phyloP scores from a whole-genome alignment of 2,329 filamentous ascomycete species.

The Fusarium xylarioides region DNA sequence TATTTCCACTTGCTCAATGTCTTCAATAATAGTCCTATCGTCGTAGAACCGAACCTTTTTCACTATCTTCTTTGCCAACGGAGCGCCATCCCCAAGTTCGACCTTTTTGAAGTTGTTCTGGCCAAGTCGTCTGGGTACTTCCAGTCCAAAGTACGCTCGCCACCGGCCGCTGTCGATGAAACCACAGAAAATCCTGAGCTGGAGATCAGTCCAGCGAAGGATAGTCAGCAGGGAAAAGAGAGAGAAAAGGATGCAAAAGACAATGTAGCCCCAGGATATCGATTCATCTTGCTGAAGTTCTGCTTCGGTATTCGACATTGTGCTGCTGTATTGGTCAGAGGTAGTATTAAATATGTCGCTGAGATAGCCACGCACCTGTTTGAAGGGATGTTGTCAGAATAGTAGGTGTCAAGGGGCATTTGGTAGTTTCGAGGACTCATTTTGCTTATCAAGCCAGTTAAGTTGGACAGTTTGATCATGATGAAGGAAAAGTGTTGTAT shows the following conservation, averaged over 20 bases:
- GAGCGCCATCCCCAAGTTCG: background rate
- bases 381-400: background rate
- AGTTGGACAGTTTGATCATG: background rate
- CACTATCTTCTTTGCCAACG: background rate
- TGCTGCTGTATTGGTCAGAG: background rate
- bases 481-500: background rate
- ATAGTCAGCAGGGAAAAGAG: background rate
- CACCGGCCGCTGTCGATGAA: background rate
- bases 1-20: background rate
- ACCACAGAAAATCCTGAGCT: background rate
- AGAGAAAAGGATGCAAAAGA: background rate
- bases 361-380: background rate
- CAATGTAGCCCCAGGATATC: background rate
- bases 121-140: too few relatives aligned
- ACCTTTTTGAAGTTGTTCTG: background rate
- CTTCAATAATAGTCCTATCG: background rate
- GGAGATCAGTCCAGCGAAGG: background rate
- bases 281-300: background rate
- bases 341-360: background rate
- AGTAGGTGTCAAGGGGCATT: too few relatives aligned
- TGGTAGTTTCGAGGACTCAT: background rate
- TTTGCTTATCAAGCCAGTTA: background rate
- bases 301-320: background rate
- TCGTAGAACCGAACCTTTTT: constrained; percentile 11
- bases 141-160: background rate